A percentile compares a stretch with the other conserved stretches of the same genome.
Evolutionary conservation across 169 alveolate genomes (phyloP).

Genomic region (Theileria annulata): DNA sequence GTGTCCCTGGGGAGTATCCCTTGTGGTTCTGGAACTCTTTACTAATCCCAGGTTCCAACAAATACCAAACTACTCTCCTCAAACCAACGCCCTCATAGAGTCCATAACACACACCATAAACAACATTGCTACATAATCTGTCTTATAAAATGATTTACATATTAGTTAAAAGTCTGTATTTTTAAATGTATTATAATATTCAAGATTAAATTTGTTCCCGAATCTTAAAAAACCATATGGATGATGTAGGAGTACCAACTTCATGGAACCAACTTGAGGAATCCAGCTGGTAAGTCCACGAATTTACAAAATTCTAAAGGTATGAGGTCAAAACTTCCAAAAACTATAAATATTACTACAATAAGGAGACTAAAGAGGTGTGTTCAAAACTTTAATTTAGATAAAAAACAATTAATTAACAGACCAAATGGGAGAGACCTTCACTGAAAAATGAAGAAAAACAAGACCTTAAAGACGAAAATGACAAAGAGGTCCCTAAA

Average conservation of each 20-base stretch:
- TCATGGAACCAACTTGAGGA: slow-evolving; percentile 59
- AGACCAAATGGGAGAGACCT: slow-evolving; percentile 61
- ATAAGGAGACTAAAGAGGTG: slow-evolving; percentile 57
- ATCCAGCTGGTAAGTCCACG: slow-evolving; percentile 41
- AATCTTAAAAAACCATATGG: neutral
- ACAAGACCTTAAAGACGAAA: slow-evolving; percentile 32
- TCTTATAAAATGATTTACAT: neutral
- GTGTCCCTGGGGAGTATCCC: slow-evolving; percentile 97
- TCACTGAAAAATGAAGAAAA: neutral
- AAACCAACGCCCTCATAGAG: slow-evolving; percentile 31
- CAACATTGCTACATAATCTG: slow-evolving; percentile 23
- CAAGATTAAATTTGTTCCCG: neutral
- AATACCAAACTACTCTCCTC: slow-evolving; percentile 18
- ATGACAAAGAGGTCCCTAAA: slow-evolving; percentile 26
- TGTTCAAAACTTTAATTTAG: neutral
- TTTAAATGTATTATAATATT: neutral
- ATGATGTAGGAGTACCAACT: slow-evolving; percentile 50
- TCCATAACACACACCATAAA: slow-evolving; percentile 30
- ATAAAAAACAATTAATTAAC: neutral
- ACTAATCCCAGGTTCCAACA: slow-evolving; percentile 86
- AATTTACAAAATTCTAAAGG: slow-evolving; percentile 16
- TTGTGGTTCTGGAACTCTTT: slow-evolving; percentile 91
- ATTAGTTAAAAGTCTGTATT: neutral
- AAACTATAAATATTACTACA: slow-evolving; percentile 51
- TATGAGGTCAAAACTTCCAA: slow-evolving; percentile 60